A percentile compares a stretch with the other conserved stretches of the same genome.
These are phyloP conservation scores for Prosopis cineraria DNA, from an alignment of 306 rosid species.

Conservation along the genomic window DNA sequence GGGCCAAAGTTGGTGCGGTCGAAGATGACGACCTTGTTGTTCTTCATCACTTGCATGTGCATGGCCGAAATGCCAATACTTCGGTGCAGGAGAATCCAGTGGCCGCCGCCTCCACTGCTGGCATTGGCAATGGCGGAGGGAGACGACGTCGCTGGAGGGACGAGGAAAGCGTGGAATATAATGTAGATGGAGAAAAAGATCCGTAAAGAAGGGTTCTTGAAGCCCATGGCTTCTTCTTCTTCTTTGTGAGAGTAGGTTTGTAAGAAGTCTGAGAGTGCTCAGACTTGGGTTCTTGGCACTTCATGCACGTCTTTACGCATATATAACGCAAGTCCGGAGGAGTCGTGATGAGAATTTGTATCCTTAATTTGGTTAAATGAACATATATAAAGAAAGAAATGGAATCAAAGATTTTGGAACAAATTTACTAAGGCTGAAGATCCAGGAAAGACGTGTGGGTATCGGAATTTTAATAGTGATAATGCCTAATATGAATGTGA, in stretches of 20 bases:
- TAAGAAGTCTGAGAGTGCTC: neutral
- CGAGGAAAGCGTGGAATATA: neutral
- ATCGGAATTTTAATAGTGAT: neutral
- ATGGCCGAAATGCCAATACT: conserved; percentile 85
- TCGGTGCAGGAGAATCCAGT: conserved; percentile 56
- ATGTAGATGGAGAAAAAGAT: conserved; percentile 16
- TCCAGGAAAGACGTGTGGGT: neutral
- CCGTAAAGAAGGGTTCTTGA: conserved; percentile 48
- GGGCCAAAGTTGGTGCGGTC: conserved; percentile 82
- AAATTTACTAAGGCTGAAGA: neutral
- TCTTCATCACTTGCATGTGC: conserved; percentile 85
- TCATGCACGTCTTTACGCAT: neutral
- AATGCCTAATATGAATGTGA: neutral
- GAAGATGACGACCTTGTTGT: conserved; percentile 67
- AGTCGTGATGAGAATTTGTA: neutral
- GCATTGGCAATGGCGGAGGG: neutral
- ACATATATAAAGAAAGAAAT: neutral
- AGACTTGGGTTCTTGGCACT: neutral
- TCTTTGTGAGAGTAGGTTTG: neutral
- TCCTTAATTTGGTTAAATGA: neutral
- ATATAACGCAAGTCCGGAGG: neutral
- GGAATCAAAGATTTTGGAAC: neutral
- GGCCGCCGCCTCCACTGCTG: conserved; percentile 41
- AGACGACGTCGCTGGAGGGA: neutral
- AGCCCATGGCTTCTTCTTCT: conserved; percentile 40